phyloP scores from a whole-genome alignment of 2,329 filamentous ascomycete species.

The Bipolaris sorokiniana region DNA sequence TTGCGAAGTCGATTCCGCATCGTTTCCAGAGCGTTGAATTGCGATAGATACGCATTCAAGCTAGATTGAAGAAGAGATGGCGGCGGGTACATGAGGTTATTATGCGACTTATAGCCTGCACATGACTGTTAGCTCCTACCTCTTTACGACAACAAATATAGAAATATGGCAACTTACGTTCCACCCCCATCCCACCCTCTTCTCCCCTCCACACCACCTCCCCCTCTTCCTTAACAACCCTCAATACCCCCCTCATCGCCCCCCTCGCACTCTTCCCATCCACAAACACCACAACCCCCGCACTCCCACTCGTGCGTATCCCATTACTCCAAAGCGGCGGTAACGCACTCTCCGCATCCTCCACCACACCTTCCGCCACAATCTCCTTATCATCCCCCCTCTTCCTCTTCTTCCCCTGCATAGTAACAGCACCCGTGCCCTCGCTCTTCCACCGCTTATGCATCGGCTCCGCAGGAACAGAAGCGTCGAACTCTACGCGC shows the following conservation, averaged over 20 bases:
- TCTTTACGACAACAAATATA: no score
- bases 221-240: slow-evolving; percentile 62
- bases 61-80: slow-evolving; percentile 69
- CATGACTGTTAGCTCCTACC: background rate
- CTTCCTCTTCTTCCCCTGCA: slow-evolving; percentile 63
- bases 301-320: slow-evolving; percentile 74
- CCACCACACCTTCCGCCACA: slow-evolving; percentile 50
- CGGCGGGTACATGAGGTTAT: slow-evolving; percentile 73
- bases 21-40: slow-evolving; percentile 73
- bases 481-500: slow-evolving; percentile 71
- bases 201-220: slow-evolving; percentile 71
- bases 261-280: slow-evolving; percentile 79
- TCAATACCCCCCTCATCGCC: slow-evolving; percentile 76
- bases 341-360: slow-evolving; percentile 66
- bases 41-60: slow-evolving; percentile 84
- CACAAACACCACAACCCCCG: slow-evolving; percentile 81
- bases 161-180: slow-evolving; percentile 51
- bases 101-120: slow-evolving; percentile 66
- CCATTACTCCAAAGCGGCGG: slow-evolving; percentile 76
- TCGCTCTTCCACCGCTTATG: slow-evolving; percentile 54
- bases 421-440: slow-evolving; percentile 18
- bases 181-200: slow-evolving; percentile 53
- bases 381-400: slow-evolving; percentile 44
- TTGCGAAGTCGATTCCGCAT: slow-evolving; percentile 67
- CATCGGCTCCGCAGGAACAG: slow-evolving; percentile 49